These are phyloP conservation scores for Henckelia pumila DNA, from an alignment of 257 asterid genomes.

Conservation along the genomic window DNA sequence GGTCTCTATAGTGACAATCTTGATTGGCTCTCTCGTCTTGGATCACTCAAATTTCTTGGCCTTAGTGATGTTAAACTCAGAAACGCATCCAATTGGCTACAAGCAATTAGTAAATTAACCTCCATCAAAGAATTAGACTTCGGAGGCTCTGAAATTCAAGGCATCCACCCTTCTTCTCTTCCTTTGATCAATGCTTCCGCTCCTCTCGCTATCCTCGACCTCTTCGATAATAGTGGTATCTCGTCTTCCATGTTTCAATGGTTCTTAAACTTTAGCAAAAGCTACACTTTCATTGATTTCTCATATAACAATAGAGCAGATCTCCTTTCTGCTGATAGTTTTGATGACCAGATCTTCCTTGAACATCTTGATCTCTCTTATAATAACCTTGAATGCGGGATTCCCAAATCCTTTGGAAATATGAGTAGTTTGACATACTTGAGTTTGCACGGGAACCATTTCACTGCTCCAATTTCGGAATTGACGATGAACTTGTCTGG, in stretches of 20 bases:
- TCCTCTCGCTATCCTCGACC: background rate
- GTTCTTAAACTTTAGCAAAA: conserved; percentile 23
- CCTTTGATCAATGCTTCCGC: background rate
- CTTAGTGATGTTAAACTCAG: background rate
- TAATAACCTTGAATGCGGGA: conserved; percentile 19
- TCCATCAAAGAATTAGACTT: background rate
- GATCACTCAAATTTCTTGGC: conserved; percentile 5
- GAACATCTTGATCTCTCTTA: background rate
- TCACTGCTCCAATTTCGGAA: background rate
- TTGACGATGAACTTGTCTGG: background rate
- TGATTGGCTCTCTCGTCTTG: conserved; percentile 16
- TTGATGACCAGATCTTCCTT: conserved; percentile 9
- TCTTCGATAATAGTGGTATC: background rate
- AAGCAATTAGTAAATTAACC: background rate
- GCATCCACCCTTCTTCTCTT: background rate
- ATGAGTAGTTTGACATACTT: background rate
- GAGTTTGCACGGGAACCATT: background rate
- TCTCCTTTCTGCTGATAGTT: conserved; percentile 20
- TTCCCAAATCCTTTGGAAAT: too few relatives aligned
- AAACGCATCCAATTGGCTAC: background rate
- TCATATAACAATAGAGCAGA: conserved; percentile 2
- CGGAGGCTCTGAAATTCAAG: background rate
- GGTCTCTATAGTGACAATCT: background rate
- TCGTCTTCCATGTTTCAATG: conserved; percentile 1
- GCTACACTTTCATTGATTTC: conserved; percentile 18